These are phyloP conservation scores for Luffa acutangula DNA, from an alignment of 306 rosid species.

Conservation along the genomic window DNA sequence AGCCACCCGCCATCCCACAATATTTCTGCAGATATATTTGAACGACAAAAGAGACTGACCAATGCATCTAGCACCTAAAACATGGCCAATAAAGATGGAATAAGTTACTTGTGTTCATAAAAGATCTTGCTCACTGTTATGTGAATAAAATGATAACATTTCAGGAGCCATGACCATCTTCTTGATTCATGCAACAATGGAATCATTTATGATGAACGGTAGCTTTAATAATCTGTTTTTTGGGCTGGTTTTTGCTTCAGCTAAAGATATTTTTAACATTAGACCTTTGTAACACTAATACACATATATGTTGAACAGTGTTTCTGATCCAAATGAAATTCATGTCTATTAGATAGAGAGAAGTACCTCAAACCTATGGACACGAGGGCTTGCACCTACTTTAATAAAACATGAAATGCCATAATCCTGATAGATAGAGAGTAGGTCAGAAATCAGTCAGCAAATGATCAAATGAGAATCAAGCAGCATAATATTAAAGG, in stretches of 20 bases:
- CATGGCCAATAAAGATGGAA: neutral
- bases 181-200: neutral
- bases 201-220: neutral
- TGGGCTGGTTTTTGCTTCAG: neutral
- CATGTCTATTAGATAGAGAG: conserved; percentile 5
- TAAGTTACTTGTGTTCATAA: neutral
- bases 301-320: neutral
- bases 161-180: neutral
- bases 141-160: neutral
- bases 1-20: conserved; percentile 99
- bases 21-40: conserved; percentile 75
- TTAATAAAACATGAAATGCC: conserved; percentile 36
- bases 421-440: conserved; percentile 41
- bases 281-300: neutral
- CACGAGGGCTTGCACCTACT: conserved; percentile 40
- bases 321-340: conserved; percentile 3
- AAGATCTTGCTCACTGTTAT: neutral
- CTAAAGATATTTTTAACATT: neutral
- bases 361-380: conserved; percentile 73
- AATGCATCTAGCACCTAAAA: conserved; percentile 79
- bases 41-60: conserved; percentile 74
- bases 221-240: neutral
- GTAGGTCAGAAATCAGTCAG: neutral
- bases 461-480: neutral
- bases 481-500: neutral